Evolutionary conservation across 2,329 filamentous ascomycete species (phyloP).

Genomic region (Nothophaeocryptopus gaeumannii): DNA sequence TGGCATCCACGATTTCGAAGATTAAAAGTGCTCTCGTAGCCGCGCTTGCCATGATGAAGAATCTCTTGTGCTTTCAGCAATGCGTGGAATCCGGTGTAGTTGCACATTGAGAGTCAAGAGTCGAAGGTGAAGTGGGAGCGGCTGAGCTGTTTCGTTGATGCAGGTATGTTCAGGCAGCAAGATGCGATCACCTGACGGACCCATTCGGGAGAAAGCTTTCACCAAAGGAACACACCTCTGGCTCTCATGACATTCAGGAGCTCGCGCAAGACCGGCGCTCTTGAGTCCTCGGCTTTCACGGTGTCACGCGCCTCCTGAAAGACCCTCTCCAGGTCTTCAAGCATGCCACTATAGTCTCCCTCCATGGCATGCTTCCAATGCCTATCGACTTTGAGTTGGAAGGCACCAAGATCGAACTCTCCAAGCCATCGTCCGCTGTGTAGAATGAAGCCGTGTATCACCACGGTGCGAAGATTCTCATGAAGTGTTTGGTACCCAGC

Average conservation of each 20-base stretch:
- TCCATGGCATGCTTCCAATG: conserved; percentile 18
- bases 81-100: too few relatives aligned
- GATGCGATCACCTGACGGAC: background rate
- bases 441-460: conserved; percentile 13
- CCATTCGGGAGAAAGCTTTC: too few relatives aligned
- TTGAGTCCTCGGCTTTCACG: conserved; percentile 7
- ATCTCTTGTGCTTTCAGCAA: too few relatives aligned
- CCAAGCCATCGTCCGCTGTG: conserved; percentile 13
- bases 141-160: too few relatives aligned
- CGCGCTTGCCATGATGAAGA: too few relatives aligned
- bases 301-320: conserved; percentile 4
- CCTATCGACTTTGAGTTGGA: conserved; percentile 12
- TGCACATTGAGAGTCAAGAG: too few relatives aligned
- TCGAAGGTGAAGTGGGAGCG: too few relatives aligned
- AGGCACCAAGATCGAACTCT: conserved; percentile 12
- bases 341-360: conserved; percentile 16
- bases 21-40: too few relatives aligned
- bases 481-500: conserved; percentile 10
- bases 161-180: too few relatives aligned
- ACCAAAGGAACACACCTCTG: conserved; percentile 12
- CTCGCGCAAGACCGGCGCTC: conserved; percentile 6
- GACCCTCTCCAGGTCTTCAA: conserved; percentile 9
- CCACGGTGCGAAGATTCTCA: conserved; percentile 14
- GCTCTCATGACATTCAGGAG: conserved; percentile 11
- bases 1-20: too few relatives aligned